phyloP scores from a whole-genome alignment of 768 basidiomycete species.

The Mycena rebaudengoi region DNA sequence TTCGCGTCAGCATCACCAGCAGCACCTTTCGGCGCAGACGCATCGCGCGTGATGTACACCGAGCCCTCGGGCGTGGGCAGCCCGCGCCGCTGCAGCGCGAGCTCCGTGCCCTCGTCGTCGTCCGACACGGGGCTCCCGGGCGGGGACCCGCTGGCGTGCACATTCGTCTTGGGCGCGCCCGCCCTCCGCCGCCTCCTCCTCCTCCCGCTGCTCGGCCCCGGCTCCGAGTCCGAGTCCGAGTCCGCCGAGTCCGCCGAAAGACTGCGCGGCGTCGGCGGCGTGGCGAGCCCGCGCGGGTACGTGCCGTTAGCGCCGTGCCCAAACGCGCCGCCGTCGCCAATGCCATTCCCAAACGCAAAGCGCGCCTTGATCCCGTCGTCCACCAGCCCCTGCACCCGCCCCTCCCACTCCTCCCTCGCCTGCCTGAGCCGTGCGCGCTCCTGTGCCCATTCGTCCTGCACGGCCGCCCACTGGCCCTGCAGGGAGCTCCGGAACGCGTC shows the following conservation, averaged over 20 bases:
- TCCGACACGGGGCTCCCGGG: slow-evolving; percentile 30
- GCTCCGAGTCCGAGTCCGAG: slow-evolving; percentile 30
- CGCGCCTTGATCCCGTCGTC: slow-evolving; percentile 24
- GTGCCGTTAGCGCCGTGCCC: slow-evolving; percentile 4
- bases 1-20: background rate
- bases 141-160: slow-evolving; percentile 33
- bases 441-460: slow-evolving; percentile 83
- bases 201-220: slow-evolving; percentile 45
- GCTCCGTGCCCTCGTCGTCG: slow-evolving; percentile 26
- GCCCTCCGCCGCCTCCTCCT: slow-evolving; percentile 54
- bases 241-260: slow-evolving; percentile 72
- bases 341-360: background rate
- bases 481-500: slow-evolving; percentile 54
- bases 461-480: slow-evolving; percentile 65
- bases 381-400: slow-evolving; percentile 53
- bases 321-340: slow-evolving; percentile 7
- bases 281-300: slow-evolving; percentile 63
- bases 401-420: slow-evolving; percentile 87
- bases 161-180: slow-evolving; percentile 44
- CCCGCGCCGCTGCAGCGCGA: slow-evolving; percentile 26
- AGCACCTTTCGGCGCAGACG: slow-evolving; percentile 9
- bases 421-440: slow-evolving; percentile 79
- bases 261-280: slow-evolving; percentile 80
- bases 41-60: too few relatives aligned
- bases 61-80: slow-evolving; percentile 40